A percentile compares a stretch with the other conserved stretches of the same genome.
Evolutionary conservation across 495 filamentous ascomycete genomes (phyloP).

Genomic region (Neurospora sp.): DNA sequence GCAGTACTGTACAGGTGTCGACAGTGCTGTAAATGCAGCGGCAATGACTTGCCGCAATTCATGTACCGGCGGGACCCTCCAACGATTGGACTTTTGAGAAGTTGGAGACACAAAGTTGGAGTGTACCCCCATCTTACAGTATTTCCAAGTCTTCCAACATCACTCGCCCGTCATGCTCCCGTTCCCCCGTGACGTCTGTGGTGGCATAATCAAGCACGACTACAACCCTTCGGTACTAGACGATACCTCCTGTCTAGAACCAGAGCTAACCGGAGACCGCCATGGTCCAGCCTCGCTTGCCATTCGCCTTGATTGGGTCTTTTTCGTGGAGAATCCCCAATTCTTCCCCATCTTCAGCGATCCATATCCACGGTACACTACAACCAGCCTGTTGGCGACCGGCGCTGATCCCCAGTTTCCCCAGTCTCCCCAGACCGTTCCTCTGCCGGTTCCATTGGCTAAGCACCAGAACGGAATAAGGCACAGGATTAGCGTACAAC

Average conservation of each 20-base stretch:
- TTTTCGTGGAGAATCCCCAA: not conserved
- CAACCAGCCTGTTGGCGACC: not conserved
- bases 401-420: not conserved
- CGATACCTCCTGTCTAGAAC: not conserved
- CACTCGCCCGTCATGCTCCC: not conserved
- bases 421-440: not conserved
- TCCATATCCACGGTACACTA: not conserved
- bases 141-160: not conserved
- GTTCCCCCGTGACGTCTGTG: not conserved
- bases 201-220: not conserved
- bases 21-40: not conserved
- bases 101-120: not conserved
- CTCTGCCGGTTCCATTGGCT: not conserved
- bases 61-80: not conserved
- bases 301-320: not conserved
- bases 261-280: not conserved
- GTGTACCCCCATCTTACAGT: not conserved
- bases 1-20: not conserved
- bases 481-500: not conserved
- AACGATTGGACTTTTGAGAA: not conserved
- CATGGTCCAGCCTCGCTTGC: not conserved
- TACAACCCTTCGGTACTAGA: not conserved
- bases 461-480: not conserved
- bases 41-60: not conserved
- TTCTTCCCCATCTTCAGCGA: not conserved